These are phyloP conservation scores for Lichtheimia corymbifera DNA, from an alignment of 371 early-diverging fungal genomes.

Conservation along the genomic window DNA sequence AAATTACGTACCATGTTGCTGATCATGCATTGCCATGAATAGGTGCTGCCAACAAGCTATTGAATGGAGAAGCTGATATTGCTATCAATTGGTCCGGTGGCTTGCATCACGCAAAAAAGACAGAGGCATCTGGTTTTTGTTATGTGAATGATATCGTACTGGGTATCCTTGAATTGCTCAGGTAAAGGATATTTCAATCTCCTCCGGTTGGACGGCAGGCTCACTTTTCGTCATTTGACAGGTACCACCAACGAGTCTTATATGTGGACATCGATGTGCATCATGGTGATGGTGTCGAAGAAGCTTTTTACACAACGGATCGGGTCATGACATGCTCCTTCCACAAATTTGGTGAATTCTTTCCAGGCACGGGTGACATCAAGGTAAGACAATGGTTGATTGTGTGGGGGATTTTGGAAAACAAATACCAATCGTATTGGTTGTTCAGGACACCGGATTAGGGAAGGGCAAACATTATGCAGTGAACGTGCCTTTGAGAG, in stretches of 20 bases:
- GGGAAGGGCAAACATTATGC: slow-evolving; percentile 77
- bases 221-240: neutral
- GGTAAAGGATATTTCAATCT: slow-evolving; percentile 18
- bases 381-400: slow-evolving; percentile 13
- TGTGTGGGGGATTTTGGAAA: too few species aligned
- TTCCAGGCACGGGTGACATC: slow-evolving; percentile 88
- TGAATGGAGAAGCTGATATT: slow-evolving; percentile 87
- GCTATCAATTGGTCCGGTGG: slow-evolving; percentile 98
- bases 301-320: slow-evolving; percentile 97
- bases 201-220: neutral
- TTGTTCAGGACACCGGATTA: slow-evolving; percentile 61
- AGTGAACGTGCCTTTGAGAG: slow-evolving; percentile 93
- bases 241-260: slow-evolving; percentile 85
- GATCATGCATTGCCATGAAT: slow-evolving; percentile 2
- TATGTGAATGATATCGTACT: slow-evolving; percentile 98
- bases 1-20: neutral
- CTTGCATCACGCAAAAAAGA: slow-evolving; percentile 95
- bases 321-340: slow-evolving; percentile 97
- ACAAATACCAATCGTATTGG: neutral
- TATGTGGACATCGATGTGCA: slow-evolving; percentile 98
- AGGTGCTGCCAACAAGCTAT: slow-evolving; percentile 89
- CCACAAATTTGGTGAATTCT: slow-evolving; percentile 97
- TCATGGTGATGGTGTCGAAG: slow-evolving; percentile 98
- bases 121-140: slow-evolving; percentile 95
- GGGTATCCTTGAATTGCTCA: slow-evolving; percentile 89